These are phyloP conservation scores for Kodamaea jinghongensis DNA, from an alignment of 805 yeast species.

Conservation along the genomic window DNA sequence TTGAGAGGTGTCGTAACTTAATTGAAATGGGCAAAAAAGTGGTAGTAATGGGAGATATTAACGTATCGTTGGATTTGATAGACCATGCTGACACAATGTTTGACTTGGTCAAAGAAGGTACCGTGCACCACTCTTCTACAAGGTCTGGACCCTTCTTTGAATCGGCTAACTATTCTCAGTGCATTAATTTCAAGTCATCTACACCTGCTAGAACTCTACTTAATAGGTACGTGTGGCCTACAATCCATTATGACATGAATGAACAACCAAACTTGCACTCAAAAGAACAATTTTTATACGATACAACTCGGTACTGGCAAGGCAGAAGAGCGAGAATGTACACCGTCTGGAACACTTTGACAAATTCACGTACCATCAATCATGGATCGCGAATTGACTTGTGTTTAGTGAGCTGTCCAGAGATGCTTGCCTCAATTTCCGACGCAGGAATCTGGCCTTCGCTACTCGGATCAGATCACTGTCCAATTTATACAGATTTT, in stretches of 20 bases:
- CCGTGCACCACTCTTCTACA: conserved; percentile 20
- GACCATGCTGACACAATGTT: conserved; percentile 76
- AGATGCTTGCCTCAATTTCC: conserved; percentile 28
- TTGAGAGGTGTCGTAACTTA: conserved; percentile 60
- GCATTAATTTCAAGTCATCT: conserved; percentile 35
- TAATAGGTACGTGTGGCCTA: conserved; percentile 26
- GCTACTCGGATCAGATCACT: conserved; percentile 88
- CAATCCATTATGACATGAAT: conserved; percentile 11
- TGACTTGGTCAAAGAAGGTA: conserved; percentile 22
- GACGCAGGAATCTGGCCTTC: conserved; percentile 63
- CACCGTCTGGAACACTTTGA: conserved; percentile 88
- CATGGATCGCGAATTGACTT: conserved; percentile 88
- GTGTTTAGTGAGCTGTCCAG: conserved; percentile 49
- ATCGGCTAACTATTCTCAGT: conserved; percentile 22
- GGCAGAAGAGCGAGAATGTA: conserved; percentile 65
- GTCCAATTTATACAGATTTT: conserved; percentile 81
- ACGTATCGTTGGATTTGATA: conserved; percentile 72
- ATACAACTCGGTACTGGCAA: conserved; percentile 55
- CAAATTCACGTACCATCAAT: conserved; percentile 74
- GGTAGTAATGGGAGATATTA: conserved; percentile 84
- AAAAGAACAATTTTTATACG: conserved; percentile 42
- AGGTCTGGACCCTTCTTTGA: conserved; percentile 24
- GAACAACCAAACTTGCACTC: too few species aligned
- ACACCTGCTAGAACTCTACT: conserved; percentile 28
- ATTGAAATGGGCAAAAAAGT: conserved; percentile 57